Evolutionary conservation across 2,329 filamentous ascomycete genomes (phyloP), one percentile per base, ranked within the genome.

Genomic region (Canariomyces notabilis): DNA sequence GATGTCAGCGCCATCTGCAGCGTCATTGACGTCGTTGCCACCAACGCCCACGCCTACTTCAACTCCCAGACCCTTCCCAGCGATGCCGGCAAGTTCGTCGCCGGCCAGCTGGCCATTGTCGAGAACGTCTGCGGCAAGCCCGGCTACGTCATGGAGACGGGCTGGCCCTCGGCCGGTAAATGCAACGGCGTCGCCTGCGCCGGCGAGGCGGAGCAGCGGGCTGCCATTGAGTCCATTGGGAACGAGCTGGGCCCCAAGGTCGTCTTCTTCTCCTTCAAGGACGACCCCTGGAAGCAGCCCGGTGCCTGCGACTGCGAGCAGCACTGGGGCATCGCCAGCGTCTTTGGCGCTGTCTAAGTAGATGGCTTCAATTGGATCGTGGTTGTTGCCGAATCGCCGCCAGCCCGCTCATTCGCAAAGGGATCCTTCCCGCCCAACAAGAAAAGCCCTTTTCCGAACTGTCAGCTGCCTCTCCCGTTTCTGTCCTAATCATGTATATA

Each of bases 31-130:
- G 73, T 94, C 51, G 77, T 88, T 31, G 87, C 84, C 67, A 82
- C 81, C 68, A 95, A 96, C 77, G 82, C 94, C 61, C 90, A 97
- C 74, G 83, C 90, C 57, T 96, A 86, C 85, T 97, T 96, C 85
- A 94, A 94, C 75, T 64, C 80, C 37, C 71, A 77, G 48, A 76
- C 83, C 54, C 62, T 69, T 19, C 78, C 89, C 50, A 60, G 68
- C 4, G 61, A 77, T 41, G 89, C 90, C 45, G 91, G 91, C 64
- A 65, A 72, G 42, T 96, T 96, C 66, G 86, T 90, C 59, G 70
- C 75, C 55, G 63, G 74, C 59, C 83, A 95, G 76, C 79, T 95
- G 55, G 71, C 80, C 37, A 74, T 87, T 55, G 82, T 95, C 53
- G 70, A 80, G 64, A 64, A 67, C 37, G 57, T 88, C 58, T 97